Conservation (phyloP, 176 grass and related monocot species). For the Lolium perenne region DNA sequence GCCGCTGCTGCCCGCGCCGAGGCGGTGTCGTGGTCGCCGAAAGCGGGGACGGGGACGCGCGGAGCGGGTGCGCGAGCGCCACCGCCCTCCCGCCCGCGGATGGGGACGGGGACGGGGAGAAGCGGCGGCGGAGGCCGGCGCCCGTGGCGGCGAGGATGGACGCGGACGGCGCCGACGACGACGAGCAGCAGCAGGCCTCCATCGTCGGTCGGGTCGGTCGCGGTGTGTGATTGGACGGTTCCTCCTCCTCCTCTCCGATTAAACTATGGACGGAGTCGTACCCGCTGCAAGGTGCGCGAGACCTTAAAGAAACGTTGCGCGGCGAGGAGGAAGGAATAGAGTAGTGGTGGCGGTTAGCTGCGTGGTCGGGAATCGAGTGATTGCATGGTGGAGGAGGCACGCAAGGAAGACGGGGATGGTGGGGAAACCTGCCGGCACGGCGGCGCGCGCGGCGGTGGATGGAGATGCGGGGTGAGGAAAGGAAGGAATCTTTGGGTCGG, state of each 20-base stretch:
- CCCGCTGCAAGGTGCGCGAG: constrained; percentile 26
- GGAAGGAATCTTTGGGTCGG: constrained; percentile 30
- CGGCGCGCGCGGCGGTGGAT: constrained; percentile 2
- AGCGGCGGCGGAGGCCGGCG: constrained; percentile 29
- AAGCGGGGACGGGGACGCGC: not conserved
- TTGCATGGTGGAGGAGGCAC: constrained; percentile 34
- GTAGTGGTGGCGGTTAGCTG: constrained; percentile 3
- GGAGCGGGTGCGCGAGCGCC: constrained; percentile 32
- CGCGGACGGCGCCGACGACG: constrained; percentile 47
- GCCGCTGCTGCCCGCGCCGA: constrained; percentile 12
- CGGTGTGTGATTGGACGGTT: constrained; percentile 26
- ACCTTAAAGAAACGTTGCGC: constrained; percentile 34
- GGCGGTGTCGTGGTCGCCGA: not conserved
- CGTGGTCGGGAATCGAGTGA: constrained; percentile 26
- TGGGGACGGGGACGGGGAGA: not conserved
- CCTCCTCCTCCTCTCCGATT: not conserved
- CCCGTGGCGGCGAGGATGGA: constrained; percentile 45
- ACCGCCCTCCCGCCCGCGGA: constrained; percentile 1
- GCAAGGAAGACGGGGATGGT: constrained; percentile 50
- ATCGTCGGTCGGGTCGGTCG: constrained; percentile 25
- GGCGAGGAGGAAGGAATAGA: constrained; percentile 35
- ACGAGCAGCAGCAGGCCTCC: constrained; percentile 65
- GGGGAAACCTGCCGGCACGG: not conserved
- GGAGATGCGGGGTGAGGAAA: constrained; percentile 1
- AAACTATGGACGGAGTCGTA: constrained; percentile 31